Evolutionary conservation across 116 monocot species (phyloP).

Genomic region (Posidonia oceanica): DNA sequence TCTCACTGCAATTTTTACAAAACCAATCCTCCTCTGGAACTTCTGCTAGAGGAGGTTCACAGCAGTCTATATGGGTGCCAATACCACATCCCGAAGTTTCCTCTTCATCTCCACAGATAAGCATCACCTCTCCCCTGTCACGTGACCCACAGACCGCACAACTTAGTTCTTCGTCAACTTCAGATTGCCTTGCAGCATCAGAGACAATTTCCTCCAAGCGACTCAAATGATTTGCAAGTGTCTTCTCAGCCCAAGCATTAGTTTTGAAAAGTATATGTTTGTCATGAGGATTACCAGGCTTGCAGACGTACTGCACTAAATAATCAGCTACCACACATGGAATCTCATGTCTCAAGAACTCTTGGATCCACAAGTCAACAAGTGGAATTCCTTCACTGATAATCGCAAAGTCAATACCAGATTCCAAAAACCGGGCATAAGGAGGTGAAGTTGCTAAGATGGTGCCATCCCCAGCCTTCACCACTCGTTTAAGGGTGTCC

Average conservation of each 20-base stretch:
- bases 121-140: slow-evolving; percentile 69
- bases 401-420: slow-evolving; percentile 58
- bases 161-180: slow-evolving; percentile 21
- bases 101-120: slow-evolving; percentile 61
- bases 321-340: slow-evolving; percentile 85
- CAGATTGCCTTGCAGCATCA: not conserved
- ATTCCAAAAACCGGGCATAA: slow-evolving; percentile 61
- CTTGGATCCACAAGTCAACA: slow-evolving; percentile 64
- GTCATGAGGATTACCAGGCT: slow-evolving; percentile 60
- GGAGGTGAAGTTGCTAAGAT: slow-evolving; percentile 91
- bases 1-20: slow-evolving; percentile 42
- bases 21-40: slow-evolving; percentile 83
- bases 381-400: slow-evolving; percentile 51
- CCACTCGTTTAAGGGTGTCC: slow-evolving; percentile 86
- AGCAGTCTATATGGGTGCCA: slow-evolving; percentile 82
- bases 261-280: slow-evolving; percentile 67
- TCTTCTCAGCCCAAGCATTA: slow-evolving; percentile 51
- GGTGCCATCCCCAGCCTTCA: slow-evolving; percentile 84
- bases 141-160: slow-evolving; percentile 51
- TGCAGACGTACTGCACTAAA: slow-evolving; percentile 83
- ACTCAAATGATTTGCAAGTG: slow-evolving; percentile 27
- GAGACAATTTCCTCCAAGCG: slow-evolving; percentile 28
- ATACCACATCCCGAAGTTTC: slow-evolving; percentile 55
- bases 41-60: slow-evolving; percentile 54
- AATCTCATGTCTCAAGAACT: slow-evolving; percentile 65